Evolutionary conservation across 345 rosid genomes (phyloP).

Genomic region (Cardamine occulta): DNA sequence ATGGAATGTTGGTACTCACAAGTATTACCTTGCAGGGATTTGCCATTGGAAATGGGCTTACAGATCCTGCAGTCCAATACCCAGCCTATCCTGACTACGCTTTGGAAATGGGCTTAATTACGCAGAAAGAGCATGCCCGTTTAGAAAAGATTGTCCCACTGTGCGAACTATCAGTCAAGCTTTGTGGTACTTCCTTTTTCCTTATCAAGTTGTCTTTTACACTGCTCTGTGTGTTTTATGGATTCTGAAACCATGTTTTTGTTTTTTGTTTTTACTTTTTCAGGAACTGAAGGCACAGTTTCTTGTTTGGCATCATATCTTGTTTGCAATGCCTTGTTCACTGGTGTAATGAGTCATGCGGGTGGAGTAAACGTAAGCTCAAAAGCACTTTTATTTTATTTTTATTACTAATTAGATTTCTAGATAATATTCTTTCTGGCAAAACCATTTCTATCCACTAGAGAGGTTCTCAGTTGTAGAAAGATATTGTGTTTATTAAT

Average conservation of each 20-base stretch:
- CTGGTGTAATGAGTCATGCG: slow-evolving; percentile 64
- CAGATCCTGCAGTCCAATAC: slow-evolving; percentile 90
- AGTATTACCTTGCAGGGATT: slow-evolving; percentile 68
- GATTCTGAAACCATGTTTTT: slow-evolving; percentile 4
- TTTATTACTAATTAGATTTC: not conserved
- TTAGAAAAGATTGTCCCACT: slow-evolving; percentile 82
- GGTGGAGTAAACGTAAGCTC: slow-evolving; percentile 74
- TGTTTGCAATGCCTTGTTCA: slow-evolving; percentile 87
- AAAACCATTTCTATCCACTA: slow-evolving; percentile 1
- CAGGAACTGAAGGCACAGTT: slow-evolving; percentile 95
- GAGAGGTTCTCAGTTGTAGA: slow-evolving; percentile 11
- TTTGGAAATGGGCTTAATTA: slow-evolving; percentile 80
- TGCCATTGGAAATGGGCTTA: slow-evolving; percentile 98
- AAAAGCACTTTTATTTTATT: not conserved
- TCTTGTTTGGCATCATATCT: slow-evolving; percentile 96
- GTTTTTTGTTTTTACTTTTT: slow-evolving; percentile 16
- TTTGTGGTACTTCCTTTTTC: slow-evolving; percentile 67
- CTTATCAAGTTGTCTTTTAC: slow-evolving; percentile 8
- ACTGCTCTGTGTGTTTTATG: slow-evolving; percentile 15
- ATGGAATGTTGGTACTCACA: slow-evolving; percentile 24
- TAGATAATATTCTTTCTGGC: slow-evolving; percentile 3
- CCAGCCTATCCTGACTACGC: slow-evolving; percentile 98
- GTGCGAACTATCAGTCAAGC: slow-evolving; percentile 84
- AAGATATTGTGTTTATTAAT: not conserved
- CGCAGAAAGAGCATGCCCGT: slow-evolving; percentile 55